Conservation (phyloP, 2,329 filamentous ascomycete genomes). For the Aureobasidium sp. region DNA sequence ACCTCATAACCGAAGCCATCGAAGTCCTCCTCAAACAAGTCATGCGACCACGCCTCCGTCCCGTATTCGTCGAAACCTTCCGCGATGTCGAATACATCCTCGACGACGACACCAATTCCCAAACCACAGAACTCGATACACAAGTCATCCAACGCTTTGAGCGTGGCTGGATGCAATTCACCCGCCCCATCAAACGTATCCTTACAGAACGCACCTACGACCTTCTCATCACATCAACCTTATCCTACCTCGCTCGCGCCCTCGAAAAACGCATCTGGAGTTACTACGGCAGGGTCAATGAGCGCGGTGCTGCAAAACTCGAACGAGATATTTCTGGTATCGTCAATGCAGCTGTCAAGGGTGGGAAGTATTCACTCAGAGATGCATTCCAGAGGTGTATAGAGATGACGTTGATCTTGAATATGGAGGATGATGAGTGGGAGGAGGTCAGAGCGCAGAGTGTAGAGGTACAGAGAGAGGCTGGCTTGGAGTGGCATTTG, state of each 20-base stretch:
- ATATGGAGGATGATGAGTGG: slow-evolving; percentile 98
- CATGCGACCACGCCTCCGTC: slow-evolving; percentile 84
- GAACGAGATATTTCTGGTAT: slow-evolving; percentile 87
- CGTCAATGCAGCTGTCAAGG: slow-evolving; percentile 71
- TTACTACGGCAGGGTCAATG: slow-evolving; percentile 81
- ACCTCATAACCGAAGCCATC: slow-evolving; percentile 86
- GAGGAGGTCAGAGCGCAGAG: slow-evolving; percentile 65
- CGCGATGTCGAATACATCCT: slow-evolving; percentile 90
- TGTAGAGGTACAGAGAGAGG: slow-evolving; percentile 55
- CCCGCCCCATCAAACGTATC: slow-evolving; percentile 85
- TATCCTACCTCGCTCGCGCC: slow-evolving; percentile 77
- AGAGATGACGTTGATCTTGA: slow-evolving; percentile 87
- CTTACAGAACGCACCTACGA: slow-evolving; percentile 83
- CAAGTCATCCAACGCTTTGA: slow-evolving; percentile 84
- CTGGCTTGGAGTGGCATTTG: slow-evolving; percentile 76
- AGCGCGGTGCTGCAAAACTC: slow-evolving; percentile 82
- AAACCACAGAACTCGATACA: slow-evolving; percentile 54
- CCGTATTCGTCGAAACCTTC: slow-evolving; percentile 89
- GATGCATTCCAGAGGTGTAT: slow-evolving; percentile 80
- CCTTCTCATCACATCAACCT: slow-evolving; percentile 75
- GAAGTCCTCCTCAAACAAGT: slow-evolving; percentile 90
- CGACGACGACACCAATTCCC: slow-evolving; percentile 49
- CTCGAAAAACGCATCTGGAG: slow-evolving; percentile 91
- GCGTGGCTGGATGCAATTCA: slow-evolving; percentile 85
- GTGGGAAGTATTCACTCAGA: slow-evolving; percentile 77